A percentile compares a stretch with the other conserved stretches of the same genome.
Evolutionary conservation across 2,329 filamentous ascomycete species (phyloP).

Genomic region (Cladosporium sphaerospermum): DNA sequence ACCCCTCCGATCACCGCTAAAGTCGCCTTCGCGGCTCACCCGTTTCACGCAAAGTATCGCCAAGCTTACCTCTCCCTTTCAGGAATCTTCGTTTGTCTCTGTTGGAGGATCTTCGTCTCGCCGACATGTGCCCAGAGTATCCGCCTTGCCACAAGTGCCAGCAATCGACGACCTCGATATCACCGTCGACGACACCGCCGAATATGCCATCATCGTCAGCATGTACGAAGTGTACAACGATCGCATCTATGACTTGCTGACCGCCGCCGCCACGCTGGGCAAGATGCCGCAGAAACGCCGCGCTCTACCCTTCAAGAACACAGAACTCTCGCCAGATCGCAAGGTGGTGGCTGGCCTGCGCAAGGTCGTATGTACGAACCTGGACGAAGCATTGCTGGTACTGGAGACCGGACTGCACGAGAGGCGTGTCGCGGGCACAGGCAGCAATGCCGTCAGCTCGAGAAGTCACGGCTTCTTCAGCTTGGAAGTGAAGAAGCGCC

Average conservation of each 20-base stretch:
- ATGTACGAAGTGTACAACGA: constrained; percentile 99
- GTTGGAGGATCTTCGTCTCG: constrained; percentile 39
- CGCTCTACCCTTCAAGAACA: constrained; percentile 83
- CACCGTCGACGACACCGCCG: constrained; percentile 59
- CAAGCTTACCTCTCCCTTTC: constrained; percentile 25
- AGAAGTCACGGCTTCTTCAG: constrained; percentile 95
- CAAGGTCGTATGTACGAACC: constrained; percentile 77
- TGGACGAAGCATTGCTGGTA: constrained; percentile 81
- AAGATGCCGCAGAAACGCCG: constrained; percentile 55
- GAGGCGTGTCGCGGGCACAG: constrained; percentile 80
- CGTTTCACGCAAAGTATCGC: constrained; percentile 21
- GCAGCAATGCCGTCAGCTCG: constrained; percentile 86
- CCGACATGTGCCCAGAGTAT: constrained; percentile 59
- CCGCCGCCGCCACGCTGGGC: constrained; percentile 52
- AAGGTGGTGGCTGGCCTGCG: constrained; percentile 89
- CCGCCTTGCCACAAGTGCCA: constrained; percentile 65
- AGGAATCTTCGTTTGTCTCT: constrained; percentile 35
- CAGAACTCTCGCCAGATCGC: constrained; percentile 78
- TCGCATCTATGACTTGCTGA: constrained; percentile 88
- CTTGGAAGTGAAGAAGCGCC: constrained; percentile 84
- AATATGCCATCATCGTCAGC: constrained; percentile 83
- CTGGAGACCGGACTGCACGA: constrained; percentile 85
- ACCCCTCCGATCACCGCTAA: constrained; percentile 13
- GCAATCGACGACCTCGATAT: constrained; percentile 66
- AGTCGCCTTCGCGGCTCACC: constrained; percentile 16